Base-by-base conservation (phyloP, 1,284 basidiomycete genomes). In the Ceratobasidium theobromae region DNA sequence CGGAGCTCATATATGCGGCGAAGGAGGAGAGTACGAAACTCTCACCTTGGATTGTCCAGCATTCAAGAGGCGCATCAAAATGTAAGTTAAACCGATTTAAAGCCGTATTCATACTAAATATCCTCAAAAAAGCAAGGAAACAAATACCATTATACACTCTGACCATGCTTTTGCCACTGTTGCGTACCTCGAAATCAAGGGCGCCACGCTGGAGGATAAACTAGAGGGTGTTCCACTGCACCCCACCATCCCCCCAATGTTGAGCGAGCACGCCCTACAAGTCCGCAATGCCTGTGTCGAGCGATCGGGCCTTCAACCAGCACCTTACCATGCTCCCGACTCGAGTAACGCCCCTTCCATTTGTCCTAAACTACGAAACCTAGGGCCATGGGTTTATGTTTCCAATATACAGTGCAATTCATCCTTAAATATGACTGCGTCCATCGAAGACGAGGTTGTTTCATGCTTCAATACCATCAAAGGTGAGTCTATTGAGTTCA, bases 21-120 rank as follows among this genome's bases (percentile, higher is more conserved):
- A 99, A 78, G 97, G 97, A 1, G 97, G 97, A 1, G 97, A 99
- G 79, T 99, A 98, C 75, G 97, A 99, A 76, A 93, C 91, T 0
- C 78, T 98, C 65, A 97, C 96, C 0, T 78, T 96, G 21, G 93
- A 98, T 72, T 91, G 88, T 68, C 93, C 95, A 0, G 74, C 98
- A 21, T 99, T 97, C 82, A 91, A 90, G 71, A 81, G 82, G 52
- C 81, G 84, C 11, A 88, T 99, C 45, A 75, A 79, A 2, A 75
- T 98, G 89, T 91, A 71, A 72, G 87, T 70, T 72, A 18, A 48
- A 38, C 28, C 12, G 27, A n/a, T n/a, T n/a, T n/a, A n/a, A n/a
- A n/a, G n/a, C n/a, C n/a, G n/a, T n/a, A n/a, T n/a, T n/a, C n/a
- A n/a, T n/a, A n/a, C n/a, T n/a, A n/a, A n/a, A n/a, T 6, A 43